Evolutionary conservation across 2,329 filamentous ascomycete genomes (phyloP).

Genomic region (Calonectria pseudoreteaudii): DNA sequence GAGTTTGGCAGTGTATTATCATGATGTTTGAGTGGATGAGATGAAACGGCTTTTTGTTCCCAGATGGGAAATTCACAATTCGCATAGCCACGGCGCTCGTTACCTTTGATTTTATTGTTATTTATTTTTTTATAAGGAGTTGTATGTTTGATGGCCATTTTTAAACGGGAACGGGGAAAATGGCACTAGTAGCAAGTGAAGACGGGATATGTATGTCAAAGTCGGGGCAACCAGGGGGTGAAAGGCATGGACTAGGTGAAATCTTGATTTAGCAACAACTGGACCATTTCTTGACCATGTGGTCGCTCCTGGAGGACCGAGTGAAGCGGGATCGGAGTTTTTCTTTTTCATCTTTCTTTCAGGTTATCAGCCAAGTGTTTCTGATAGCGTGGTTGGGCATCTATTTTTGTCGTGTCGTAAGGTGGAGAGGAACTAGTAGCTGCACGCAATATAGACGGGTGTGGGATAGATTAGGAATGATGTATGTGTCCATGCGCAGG

Average conservation of each 20-base stretch:
- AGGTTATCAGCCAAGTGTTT: background rate
- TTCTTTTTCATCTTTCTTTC: no score
- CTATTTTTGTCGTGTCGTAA: conserved; percentile 19
- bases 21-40: conserved; percentile 24
- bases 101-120: conserved; percentile 22
- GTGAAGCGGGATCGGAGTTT: background rate
- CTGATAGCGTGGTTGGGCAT: background rate
- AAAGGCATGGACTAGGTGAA: background rate
- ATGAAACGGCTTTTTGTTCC: conserved; percentile 16
- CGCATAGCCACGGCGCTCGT: conserved; percentile 44
- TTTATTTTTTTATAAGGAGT: conserved; percentile 20
- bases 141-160: conserved; percentile 28
- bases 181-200: background rate
- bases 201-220: background rate
- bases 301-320: background rate
- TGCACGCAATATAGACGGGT: conserved; percentile 12
- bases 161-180: conserved; percentile 30
- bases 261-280: conserved; percentile 12
- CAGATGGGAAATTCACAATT: conserved; percentile 26
- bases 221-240: no score
- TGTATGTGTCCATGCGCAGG: background rate
- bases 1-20: conserved; percentile 23
- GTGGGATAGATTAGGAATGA: conserved; percentile 16
- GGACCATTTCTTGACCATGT: background rate
- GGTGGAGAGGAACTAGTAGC: background rate